Evolutionary conservation across 257 asterid genomes (phyloP).

Genomic region (Solanum microdontum): DNA sequence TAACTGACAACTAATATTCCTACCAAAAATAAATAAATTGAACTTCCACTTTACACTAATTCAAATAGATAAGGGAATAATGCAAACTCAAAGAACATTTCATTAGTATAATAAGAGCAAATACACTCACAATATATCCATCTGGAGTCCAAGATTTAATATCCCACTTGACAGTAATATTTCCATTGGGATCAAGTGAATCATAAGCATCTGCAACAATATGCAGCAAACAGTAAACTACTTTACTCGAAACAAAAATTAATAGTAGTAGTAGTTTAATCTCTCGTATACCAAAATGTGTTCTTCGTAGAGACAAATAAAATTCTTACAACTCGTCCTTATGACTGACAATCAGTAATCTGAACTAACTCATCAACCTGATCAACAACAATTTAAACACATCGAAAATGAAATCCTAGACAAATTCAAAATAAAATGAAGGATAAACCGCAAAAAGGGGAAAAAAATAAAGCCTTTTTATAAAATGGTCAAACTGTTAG

Average conservation of each 20-base stretch:
- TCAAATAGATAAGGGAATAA: background rate
- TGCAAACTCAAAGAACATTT: background rate
- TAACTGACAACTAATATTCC: background rate
- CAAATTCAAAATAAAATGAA: background rate
- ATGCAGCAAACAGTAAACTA: background rate
- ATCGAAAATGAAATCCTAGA: background rate
- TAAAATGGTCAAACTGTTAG: background rate
- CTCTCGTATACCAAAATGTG: background rate
- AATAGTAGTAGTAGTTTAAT: background rate
- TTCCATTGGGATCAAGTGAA: conserved; percentile 44
- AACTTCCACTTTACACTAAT: background rate
- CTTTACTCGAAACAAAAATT: background rate
- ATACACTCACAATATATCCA: conserved; percentile 40
- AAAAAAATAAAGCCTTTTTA: too few relatives aligned
- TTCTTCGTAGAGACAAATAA: background rate
- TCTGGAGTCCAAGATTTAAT: conserved; percentile 35
- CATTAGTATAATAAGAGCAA: background rate
- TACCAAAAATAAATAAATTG: too few relatives aligned
- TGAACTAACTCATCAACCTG: background rate
- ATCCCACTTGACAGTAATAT: conserved; percentile 56
- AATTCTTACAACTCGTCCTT: background rate
- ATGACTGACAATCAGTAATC: background rate
- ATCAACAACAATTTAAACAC: background rate
- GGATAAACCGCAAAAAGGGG: background rate
- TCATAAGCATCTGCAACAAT: conserved; percentile 45